These are phyloP conservation scores for Handroanthus guayacan DNA, from an alignment of 257 asterid genomes.

Conservation along the genomic window DNA sequence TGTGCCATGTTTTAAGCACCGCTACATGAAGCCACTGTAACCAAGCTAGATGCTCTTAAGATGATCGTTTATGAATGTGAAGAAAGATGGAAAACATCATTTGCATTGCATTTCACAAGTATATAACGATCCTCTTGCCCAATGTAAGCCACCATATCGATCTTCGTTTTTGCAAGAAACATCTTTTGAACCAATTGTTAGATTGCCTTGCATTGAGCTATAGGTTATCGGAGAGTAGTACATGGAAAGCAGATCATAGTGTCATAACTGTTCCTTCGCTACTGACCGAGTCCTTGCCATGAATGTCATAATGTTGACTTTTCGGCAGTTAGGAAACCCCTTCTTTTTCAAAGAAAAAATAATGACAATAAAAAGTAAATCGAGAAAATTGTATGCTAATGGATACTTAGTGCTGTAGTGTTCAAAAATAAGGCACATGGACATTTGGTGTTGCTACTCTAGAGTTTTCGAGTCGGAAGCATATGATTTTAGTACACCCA, in stretches of 20 bases:
- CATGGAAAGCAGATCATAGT: neutral
- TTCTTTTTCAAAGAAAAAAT: neutral
- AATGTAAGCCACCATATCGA: constrained; percentile 1
- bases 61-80: neutral
- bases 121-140: neutral
- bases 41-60: constrained; percentile 31
- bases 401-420: neutral
- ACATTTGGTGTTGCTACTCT: neutral
- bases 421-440: neutral
- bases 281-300: neutral
- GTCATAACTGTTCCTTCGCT: neutral
- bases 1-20: constrained; percentile 45
- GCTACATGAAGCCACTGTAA: constrained; percentile 43
- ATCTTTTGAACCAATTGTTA: neutral
- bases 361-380: neutral
- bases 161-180: constrained; percentile 5
- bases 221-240: constrained; percentile 6
- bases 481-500: no score
- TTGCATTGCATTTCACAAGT: neutral
- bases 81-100: neutral
- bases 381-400: neutral
- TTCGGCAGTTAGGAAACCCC: neutral
- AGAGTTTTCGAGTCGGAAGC: neutral
- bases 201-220: constrained; percentile 7
- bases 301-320: neutral